Evolutionary conservation across 1,139 yeast species (phyloP).

Genomic region (Blastobotrys capitulatus): DNA sequence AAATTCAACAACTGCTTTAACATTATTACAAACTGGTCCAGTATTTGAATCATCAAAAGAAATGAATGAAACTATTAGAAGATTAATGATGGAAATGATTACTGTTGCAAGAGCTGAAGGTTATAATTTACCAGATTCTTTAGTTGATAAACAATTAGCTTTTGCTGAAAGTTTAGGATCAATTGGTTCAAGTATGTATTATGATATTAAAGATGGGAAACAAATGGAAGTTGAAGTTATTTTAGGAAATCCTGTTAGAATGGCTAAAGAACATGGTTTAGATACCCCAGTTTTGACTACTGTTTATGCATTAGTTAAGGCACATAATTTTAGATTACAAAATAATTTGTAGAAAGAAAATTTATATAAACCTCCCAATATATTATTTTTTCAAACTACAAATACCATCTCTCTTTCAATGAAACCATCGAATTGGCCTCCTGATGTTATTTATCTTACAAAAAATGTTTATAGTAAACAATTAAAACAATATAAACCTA

Average conservation of each 20-base stretch:
- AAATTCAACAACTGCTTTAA: constrained; percentile 50
- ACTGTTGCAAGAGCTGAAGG: constrained; percentile 52
- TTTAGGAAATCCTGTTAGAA: constrained; percentile 54
- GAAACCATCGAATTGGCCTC: constrained; percentile 18
- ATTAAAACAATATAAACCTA: constrained; percentile 14
- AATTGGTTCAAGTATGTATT: constrained; percentile 48
- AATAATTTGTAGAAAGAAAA: background rate
- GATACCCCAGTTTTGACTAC: constrained; percentile 48
- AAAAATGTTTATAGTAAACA: constrained; percentile 19
- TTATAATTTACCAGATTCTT: constrained; percentile 39
- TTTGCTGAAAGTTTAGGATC: background rate
- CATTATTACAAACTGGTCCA: constrained; percentile 48
- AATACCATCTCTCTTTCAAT: too few species aligned
- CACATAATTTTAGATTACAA: constrained; percentile 15
- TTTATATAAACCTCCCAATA: background rate
- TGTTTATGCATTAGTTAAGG: constrained; percentile 39
- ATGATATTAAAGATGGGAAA: constrained; percentile 54
- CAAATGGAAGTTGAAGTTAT: constrained; percentile 60
- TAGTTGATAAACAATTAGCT: constrained; percentile 30
- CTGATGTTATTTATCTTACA: constrained; percentile 14
- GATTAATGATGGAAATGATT: constrained; percentile 54
- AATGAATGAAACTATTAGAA: constrained; percentile 24
- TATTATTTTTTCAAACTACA: too few species aligned
- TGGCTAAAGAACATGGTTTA: constrained; percentile 49
- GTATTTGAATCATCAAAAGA: constrained; percentile 17